Percentiles rank a stretch among this genome's conserved stretches.
These are phyloP conservation scores for Plasmodium fragile DNA, from an alignment of 169 alveolate genomes.

Conservation along the genomic window DNA sequence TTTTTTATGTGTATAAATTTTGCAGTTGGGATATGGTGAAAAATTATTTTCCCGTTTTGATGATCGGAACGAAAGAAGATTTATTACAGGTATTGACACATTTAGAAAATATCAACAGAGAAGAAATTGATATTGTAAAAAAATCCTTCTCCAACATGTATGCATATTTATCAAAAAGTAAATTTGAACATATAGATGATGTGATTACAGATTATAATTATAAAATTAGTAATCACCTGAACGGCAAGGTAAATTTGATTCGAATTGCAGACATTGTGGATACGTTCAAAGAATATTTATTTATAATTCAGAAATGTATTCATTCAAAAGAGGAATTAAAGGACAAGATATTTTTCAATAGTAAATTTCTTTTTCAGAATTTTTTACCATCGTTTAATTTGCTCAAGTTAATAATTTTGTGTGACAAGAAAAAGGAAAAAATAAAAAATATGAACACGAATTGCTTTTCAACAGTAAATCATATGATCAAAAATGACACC, in stretches of 20 bases:
- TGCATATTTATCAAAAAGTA: conserved; percentile 36
- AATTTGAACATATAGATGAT: conserved; percentile 27
- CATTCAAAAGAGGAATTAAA: conserved; percentile 57
- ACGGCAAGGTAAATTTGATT: conserved; percentile 26
- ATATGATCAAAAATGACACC: conserved; percentile 13
- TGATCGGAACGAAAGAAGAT: conserved; percentile 30
- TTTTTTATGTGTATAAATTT: conserved; percentile 56
- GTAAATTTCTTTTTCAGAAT: conserved; percentile 49
- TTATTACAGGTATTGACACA: background rate
- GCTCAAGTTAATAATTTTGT: conserved; percentile 29
- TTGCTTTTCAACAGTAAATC: conserved; percentile 57
- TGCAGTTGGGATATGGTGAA: conserved; percentile 48
- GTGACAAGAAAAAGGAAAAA: conserved; percentile 67
- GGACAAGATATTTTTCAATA: conserved; percentile 12
- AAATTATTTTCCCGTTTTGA: conserved; percentile 58
- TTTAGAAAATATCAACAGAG: conserved; percentile 34
- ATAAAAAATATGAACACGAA: conserved; percentile 33
- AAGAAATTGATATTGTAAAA: conserved; percentile 9
- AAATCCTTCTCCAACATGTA: conserved; percentile 64
- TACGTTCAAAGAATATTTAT: conserved; percentile 52
- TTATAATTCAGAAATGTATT: conserved; percentile 18
- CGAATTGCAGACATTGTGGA: conserved; percentile 44
- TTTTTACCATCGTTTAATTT: conserved; percentile 71
- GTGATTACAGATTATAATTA: conserved; percentile 43
- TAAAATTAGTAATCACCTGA: background rate